These are phyloP conservation scores for Phytophthora sp. DNA, from an alignment of 352 stramenopile genomes.

Conservation along the genomic window DNA sequence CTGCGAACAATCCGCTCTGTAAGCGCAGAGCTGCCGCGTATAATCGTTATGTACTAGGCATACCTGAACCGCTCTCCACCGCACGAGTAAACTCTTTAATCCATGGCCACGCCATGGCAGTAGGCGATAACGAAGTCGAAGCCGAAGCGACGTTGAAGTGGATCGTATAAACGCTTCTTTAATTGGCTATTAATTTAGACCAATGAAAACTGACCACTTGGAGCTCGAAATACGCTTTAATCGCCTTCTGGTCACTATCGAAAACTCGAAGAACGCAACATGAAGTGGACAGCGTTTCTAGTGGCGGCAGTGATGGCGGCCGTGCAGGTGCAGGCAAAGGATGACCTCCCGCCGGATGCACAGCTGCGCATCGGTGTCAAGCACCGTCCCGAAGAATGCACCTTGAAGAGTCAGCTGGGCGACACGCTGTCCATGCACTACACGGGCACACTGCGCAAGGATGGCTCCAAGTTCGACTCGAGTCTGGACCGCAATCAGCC, in stretches of 20 bases:
- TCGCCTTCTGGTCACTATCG: slow-evolving; percentile 11
- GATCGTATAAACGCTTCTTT: slow-evolving; percentile 11
- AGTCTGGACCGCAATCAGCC: slow-evolving; percentile 93
- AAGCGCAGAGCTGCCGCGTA: no score
- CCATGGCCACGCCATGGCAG: slow-evolving; percentile 35
- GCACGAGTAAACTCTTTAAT: slow-evolving; percentile 50
- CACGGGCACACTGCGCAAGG: slow-evolving; percentile 94
- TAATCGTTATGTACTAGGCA: no score
- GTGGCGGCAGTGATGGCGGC: slow-evolving; percentile 43
- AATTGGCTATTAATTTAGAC: slow-evolving; percentile 43
- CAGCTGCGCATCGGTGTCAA: slow-evolving; percentile 84
- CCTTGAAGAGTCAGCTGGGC: slow-evolving; percentile 75
- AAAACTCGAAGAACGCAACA: slow-evolving; percentile 35
- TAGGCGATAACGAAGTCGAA: no score
- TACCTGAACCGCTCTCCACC: slow-evolving; percentile 36
- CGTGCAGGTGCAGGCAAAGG: slow-evolving; percentile 64
- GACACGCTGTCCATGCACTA: slow-evolving; percentile 96
- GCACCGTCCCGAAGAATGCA: slow-evolving; percentile 70
- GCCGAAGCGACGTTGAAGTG: slow-evolving; percentile 35
- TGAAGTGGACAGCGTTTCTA: slow-evolving; percentile 65
- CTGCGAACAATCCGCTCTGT: slow-evolving; percentile 22
- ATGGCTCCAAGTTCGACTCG: slow-evolving; percentile 98
- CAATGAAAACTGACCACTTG: slow-evolving; percentile 53
- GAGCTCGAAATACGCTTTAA: background rate
- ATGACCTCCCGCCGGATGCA: slow-evolving; percentile 69